Evolutionary conservation across 345 rosid genomes (phyloP), one percentile per base, ranked within the genome.

Genomic region (Arabidopsis arenosa): DNA sequence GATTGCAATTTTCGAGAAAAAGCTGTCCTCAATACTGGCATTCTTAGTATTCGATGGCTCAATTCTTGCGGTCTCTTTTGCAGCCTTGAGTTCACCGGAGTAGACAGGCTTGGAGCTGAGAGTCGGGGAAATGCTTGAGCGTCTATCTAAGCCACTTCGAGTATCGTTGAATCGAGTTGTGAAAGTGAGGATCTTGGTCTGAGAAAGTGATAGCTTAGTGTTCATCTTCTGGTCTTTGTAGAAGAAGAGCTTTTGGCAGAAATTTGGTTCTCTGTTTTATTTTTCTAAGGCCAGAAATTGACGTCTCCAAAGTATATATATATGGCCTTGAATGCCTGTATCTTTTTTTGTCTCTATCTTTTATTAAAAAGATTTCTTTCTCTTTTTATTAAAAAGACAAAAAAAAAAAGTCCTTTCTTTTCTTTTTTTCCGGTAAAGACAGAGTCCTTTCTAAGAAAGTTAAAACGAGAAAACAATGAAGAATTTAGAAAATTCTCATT

Each of bases 1-100:
- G 26, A 87, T 80, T 18, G 95, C 97, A 37, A 84, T 63, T 41
- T 28, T 80, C 18, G 86, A 88, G 9, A 89, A 79, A 84, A 89
- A 85, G 72, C 52, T 79, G 65, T 91, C 97, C 30, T 76, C 75
- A 35, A 83, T 81, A 62, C 57, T 83, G 3, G 68, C 80, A 28
- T 73, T 79, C 67, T 78, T 83, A 18, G 57, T 32, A 37, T 69
- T 63, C 4, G 28, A 53, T 44, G 33, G 28, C 9, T 63, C 66
- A 18, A 49, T 28, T 55, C 55, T 43, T 68, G 69, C 1, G 41
- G 55, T 68, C 28, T 66, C 79, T 32, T 82, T 70, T 37, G 35
- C 56, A 49, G 58, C 55, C 43, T 61, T 53, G 43, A 44, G 58
- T 47, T 74, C 47, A n/a, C 60, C 52, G 13, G 56, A 74, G 21